Base-by-base conservation (phyloP, 148 eudicot genomes). In the Camellia lanceoleosa region DNA sequence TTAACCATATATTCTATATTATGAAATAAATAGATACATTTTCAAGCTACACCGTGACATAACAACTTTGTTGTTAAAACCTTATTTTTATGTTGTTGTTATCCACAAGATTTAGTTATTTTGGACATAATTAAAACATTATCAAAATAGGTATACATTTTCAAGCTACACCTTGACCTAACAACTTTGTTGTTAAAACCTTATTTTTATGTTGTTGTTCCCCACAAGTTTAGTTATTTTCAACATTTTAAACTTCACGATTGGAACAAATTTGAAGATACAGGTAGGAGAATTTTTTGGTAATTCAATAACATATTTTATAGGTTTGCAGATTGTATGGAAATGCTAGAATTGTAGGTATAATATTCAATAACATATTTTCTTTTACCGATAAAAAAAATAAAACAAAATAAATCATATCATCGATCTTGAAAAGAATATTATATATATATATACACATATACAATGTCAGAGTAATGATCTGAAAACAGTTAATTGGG, bases 221-320 rank as follows among this genome's bases (percentile, higher is more conserved):
- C 30, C 30, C 64, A 38, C 51, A 68, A 78, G 80, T 68, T 54
- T 9, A 15, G 75, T 75, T 75, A 42, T 15, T 18, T 54, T 30
- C 63, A 20, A 18, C 75, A 72, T 51, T 12, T 54, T 72, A 5
- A 52, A 20, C 12, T 11, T n/a, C 14, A 23, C 38, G 42, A 60
- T 13, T 51, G 49, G 41, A 2, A 47, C 38, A 44, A 38, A 23
- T 43, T 5, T 55, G 46, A 56, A 55, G 14, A 20, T 52, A 72
- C 15, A 55, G 64, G 76, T 73, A 41, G 23, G 19, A 56, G 4
- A 41, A 23, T 7, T 42, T 73, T 55, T 58, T 55, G 12, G 49
- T 54, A 54, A 51, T 20, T 23, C 2, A 52, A 73, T 9, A 55
- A 38, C 20, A 15, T 10, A 73, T 16, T 56, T 20, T 73, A 73